These are phyloP conservation scores for Boletus tylopilopsis DNA, from an alignment of 768 basidiomycete genomes.

Conservation along the genomic window DNA sequence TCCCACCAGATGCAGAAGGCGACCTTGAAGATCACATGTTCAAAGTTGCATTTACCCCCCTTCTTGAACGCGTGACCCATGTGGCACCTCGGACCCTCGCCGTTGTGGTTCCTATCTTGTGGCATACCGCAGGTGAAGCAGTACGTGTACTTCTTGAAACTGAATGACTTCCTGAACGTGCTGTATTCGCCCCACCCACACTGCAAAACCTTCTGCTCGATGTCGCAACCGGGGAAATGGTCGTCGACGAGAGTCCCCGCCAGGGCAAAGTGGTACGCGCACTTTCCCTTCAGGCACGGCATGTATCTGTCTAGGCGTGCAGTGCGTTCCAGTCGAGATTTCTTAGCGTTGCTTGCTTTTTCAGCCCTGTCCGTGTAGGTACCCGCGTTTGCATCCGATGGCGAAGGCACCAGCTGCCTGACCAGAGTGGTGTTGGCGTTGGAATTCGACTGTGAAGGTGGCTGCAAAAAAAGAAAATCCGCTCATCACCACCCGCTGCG, in stretches of 20 bases:
- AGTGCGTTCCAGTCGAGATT: background rate
- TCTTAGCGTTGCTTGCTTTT: background rate
- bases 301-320: background rate
- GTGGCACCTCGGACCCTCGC: background rate
- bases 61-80: background rate
- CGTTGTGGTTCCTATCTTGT: background rate
- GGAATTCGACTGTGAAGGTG: background rate
- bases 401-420: background rate
- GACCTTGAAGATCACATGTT: background rate
- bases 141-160: background rate
- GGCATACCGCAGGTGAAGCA: background rate
- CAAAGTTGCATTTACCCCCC: background rate
- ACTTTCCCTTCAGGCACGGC: background rate
- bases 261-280: background rate
- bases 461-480: background rate
- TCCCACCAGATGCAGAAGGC: background rate
- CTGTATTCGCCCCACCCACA: background rate
- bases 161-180: background rate
- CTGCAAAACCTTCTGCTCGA: background rate
- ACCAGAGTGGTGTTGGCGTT: background rate
- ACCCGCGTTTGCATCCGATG: background rate
- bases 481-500: too few relatives aligned
- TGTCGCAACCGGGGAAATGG: background rate
- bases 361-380: background rate
- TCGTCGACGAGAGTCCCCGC: background rate